Evolutionary conservation across 1,284 basidiomycete genomes (phyloP).

Genomic region (Naganishia albida): DNA sequence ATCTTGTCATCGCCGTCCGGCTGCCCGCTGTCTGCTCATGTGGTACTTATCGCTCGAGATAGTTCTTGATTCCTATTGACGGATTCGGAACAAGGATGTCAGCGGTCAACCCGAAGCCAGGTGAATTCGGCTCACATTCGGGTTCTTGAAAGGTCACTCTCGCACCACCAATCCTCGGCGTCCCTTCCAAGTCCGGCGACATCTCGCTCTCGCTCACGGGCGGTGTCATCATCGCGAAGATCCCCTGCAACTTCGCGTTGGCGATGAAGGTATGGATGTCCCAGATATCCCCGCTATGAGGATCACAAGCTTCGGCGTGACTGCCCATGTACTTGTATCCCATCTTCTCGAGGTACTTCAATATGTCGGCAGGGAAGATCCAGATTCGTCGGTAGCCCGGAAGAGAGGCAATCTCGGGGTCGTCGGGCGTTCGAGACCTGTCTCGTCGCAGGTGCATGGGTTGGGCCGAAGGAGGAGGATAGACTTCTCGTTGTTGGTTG

Average conservation of each 20-base stretch:
- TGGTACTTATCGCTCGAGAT: too few relatives aligned
- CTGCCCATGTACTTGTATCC: conserved; percentile 18
- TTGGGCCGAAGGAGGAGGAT: conserved; percentile 18
- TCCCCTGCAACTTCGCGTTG: background rate
- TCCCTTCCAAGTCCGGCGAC: background rate
- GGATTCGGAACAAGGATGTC: too few relatives aligned
- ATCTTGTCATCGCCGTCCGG: too few relatives aligned
- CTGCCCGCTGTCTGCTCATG: too few relatives aligned
- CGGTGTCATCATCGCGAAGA: conserved; percentile 7
- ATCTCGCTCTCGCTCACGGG: background rate
- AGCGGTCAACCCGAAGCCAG: too few relatives aligned
- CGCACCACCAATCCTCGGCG: background rate
- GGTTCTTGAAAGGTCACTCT: conserved; percentile 2
- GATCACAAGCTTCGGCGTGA: conserved; percentile 14
- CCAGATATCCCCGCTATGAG: conserved; percentile 4
- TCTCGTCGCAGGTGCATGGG: conserved; percentile 8
- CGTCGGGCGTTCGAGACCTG: background rate
- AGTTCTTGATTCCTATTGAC: too few relatives aligned
- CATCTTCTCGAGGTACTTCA: conserved; percentile 5
- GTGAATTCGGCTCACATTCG: background rate
- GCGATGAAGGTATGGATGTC: conserved; percentile 23
- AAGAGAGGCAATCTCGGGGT: conserved; percentile 9
- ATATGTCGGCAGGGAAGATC: conserved; percentile 13
- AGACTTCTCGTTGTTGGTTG: conserved; percentile 1
- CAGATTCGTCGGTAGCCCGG: conserved; percentile 23